Evolutionary conservation across 2,329 filamentous ascomycete genomes (phyloP), one percentile per base, ranked within the genome.

Genomic region (Talaromyces amestolkiae): DNA sequence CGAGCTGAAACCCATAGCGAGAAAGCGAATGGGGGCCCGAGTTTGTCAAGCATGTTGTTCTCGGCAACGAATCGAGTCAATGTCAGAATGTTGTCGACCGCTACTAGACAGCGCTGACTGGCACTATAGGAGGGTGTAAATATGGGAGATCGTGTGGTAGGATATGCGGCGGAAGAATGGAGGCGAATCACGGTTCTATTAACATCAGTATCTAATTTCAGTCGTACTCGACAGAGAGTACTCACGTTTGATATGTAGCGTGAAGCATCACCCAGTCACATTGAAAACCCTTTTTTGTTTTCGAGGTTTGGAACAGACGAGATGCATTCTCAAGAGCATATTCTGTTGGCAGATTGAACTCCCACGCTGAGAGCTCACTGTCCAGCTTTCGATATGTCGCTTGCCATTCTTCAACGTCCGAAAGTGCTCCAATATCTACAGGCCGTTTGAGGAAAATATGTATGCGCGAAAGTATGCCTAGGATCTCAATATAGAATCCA

Each of bases 201-300:
- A n/a, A 9, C 10, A 2, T 64, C 17, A 61, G 17, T 27, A 43
- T n/a, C 10, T 1, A 2, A 0, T n/a, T 9, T 54, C 13, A 22
- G 10, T 8, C 37, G 5, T 3, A 15, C 1, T 17, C 27, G 10
- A 10, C 45, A 11, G 19, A 41, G 19, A 2, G 19, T 54, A 80
- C 84, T 81, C 76, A 87, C 83, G 92, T 96, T 76, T 96, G 91
- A 73, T 93, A 96, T 0, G 92, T 93, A 4, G 91, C 90, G 74
- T 97, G 93, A 35, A 97, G 83, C 89, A 96, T 96, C 60, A 97
- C 88, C 90, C 93, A 93, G 61, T 89, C 90, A 74, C 91, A 92
- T 73, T 91, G 92, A 58, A 93, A 81, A 49, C 85, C 85, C 75
- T 91, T 92, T 71, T 85, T 87, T 60, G 84, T 85, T 6, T 86